phyloP scores from a whole-genome alignment of 495 filamentous ascomycete genomes.

The Bombardia bombarda region DNA sequence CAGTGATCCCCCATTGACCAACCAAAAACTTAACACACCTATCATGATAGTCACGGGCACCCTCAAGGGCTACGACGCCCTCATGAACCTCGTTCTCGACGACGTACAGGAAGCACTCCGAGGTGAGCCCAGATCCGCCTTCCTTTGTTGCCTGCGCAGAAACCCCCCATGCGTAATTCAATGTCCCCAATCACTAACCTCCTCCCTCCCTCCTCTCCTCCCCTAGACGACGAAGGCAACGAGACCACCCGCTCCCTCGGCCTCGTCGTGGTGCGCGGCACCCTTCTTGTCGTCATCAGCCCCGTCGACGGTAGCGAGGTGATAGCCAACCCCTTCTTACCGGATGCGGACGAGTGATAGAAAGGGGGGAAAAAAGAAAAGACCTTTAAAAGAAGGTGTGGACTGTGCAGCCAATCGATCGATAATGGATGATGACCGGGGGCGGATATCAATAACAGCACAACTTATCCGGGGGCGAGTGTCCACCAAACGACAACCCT shows the following conservation, averaged over 20 bases:
- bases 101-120: conserved; percentile 83
- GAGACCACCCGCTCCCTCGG: conserved; percentile 75
- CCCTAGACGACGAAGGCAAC: conserved; percentile 92
- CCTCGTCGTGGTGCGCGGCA: conserved; percentile 86
- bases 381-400: background rate
- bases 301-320: conserved; percentile 91
- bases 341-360: conserved; percentile 48
- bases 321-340: conserved; percentile 87
- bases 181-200: no score
- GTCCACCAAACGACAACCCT: no score
- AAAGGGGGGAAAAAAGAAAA: background rate
- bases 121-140: conserved; percentile 45
- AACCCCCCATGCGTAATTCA: no score
- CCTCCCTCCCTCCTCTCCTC: no score
- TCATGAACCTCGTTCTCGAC: conserved; percentile 97
- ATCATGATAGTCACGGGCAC: conserved; percentile 81
- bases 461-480: no score
- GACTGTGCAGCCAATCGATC: no score
- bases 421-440: no score
- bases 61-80: conserved; percentile 89
- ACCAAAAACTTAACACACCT: no score
- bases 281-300: conserved; percentile 83
- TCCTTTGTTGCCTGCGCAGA: no score
- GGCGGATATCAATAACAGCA: no score
- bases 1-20: background rate